These are phyloP conservation scores for Dactylella cylindrospora DNA, from an alignment of 2,329 filamentous ascomycete species.

Conservation along the genomic window DNA sequence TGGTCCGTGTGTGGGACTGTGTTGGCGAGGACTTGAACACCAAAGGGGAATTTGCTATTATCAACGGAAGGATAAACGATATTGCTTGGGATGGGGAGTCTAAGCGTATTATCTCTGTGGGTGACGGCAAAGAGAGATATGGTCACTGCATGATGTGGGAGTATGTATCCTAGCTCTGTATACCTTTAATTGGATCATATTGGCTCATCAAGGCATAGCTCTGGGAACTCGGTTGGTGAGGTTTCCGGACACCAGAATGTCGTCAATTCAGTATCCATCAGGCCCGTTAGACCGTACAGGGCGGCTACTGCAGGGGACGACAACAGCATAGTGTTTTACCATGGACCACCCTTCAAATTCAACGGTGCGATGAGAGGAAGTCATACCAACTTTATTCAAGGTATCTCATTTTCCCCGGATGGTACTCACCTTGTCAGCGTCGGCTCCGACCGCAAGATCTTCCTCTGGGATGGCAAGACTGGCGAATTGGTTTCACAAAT, in stretches of 20 bases:
- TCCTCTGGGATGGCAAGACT: slow-evolving; percentile 94
- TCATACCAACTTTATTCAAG: slow-evolving; percentile 87
- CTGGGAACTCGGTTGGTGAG: slow-evolving; percentile 93
- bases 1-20: slow-evolving; percentile 87
- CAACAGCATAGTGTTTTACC: slow-evolving; percentile 83
- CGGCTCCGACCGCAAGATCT: slow-evolving; percentile 87
- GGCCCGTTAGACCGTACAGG: slow-evolving; percentile 83
- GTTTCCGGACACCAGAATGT: slow-evolving; percentile 86
- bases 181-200: slow-evolving; percentile 65
- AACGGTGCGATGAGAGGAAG: slow-evolving; percentile 71
- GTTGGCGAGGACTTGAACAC: slow-evolving; percentile 75
- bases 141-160: slow-evolving; percentile 27
- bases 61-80: slow-evolving; percentile 92
- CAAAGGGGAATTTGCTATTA: slow-evolving; percentile 91
- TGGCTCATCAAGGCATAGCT: slow-evolving; percentile 65
- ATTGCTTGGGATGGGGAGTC: slow-evolving; percentile 97
- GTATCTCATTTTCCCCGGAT: slow-evolving; percentile 85
- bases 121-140: slow-evolving; percentile 80
- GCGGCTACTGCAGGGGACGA: slow-evolving; percentile 92
- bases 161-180: slow-evolving; percentile 12
- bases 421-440: slow-evolving; percentile 80
- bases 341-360: slow-evolving; percentile 95
- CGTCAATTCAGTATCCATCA: slow-evolving; percentile 87
- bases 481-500: slow-evolving; percentile 78
- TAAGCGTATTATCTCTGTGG: slow-evolving; percentile 92